Conservation (phyloP, 2,329 filamentous ascomycete genomes). For the Apiospora marii region DNA sequence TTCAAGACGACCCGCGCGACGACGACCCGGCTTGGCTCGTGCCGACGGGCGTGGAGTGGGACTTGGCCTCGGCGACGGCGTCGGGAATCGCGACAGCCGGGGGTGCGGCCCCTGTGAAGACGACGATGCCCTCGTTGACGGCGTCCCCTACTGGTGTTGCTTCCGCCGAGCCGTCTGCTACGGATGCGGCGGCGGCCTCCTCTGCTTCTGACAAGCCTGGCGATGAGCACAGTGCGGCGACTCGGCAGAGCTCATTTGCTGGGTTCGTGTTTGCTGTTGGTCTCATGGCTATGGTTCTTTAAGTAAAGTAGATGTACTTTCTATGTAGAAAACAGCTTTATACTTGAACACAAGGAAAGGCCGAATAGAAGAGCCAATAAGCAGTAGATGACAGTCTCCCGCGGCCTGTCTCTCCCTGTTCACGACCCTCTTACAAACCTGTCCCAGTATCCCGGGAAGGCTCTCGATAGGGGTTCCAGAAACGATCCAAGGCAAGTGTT, state of each 20-base stretch:
- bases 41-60: neutral
- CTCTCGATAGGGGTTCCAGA: too few relatives aligned
- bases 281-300: neutral
- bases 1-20: too few relatives aligned
- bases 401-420: too few relatives aligned
- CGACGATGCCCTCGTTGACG: neutral
- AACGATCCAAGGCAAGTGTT: too few relatives aligned
- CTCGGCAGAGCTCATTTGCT: neutral
- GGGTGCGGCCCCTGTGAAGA: fast-evolving
- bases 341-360: neutral
- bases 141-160: neutral
- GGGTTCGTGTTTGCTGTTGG: neutral
- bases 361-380: too few relatives aligned
- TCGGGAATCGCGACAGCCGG: neutral
- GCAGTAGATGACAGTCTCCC: too few relatives aligned
- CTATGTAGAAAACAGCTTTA: neutral
- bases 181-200: neutral
- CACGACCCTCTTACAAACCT: too few relatives aligned
- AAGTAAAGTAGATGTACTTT: neutral
- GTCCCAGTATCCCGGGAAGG: too few relatives aligned
- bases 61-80: neutral
- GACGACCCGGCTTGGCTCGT: neutral
- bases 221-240: neutral
- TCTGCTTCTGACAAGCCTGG: neutral
- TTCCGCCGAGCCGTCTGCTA: neutral